These are phyloP conservation scores for Cytospora chrysosperma DNA, from an alignment of 2,329 filamentous ascomycete genomes.

Conservation along the genomic window DNA sequence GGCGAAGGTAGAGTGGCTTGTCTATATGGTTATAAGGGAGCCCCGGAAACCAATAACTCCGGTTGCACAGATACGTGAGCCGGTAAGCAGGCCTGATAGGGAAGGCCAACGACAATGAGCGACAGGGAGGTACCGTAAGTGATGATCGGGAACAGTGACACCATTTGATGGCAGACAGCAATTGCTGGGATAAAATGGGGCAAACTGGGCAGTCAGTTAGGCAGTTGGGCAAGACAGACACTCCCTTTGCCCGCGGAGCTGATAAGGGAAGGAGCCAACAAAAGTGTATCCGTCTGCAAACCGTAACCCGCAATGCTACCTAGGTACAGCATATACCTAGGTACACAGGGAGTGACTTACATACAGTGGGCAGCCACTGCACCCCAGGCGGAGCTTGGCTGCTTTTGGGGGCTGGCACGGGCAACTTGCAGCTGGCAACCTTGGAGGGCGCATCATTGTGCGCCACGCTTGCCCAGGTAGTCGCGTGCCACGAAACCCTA, in stretches of 20 bases:
- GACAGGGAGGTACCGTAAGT: no score
- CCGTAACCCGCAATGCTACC: neutral
- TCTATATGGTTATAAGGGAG: neutral
- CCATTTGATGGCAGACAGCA: neutral
- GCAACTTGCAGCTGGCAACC: no score
- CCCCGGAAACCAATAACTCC: neutral
- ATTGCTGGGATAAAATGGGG: no score
- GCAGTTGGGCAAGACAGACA: conserved; percentile 1
- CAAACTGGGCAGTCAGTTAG: no score
- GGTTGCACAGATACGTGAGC: neutral
- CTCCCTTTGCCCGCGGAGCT: neutral
- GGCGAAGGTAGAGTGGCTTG: neutral
- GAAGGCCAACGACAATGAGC: conserved; percentile 11
- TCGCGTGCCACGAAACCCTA: no score
- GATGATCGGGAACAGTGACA: neutral
- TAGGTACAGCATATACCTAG: neutral
- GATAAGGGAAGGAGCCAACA: conserved; percentile 19
- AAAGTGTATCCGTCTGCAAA: no score
- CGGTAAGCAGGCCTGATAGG: conserved; percentile 14
- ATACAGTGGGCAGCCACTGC: no score
- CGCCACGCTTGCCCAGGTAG: no score
- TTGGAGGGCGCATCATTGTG: no score
- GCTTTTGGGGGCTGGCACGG: no score
- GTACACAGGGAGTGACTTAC: no score
- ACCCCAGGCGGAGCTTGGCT: no score